phyloP scores from a whole-genome alignment of 768 basidiomycete species.

The Suillus subalutaceus region DNA sequence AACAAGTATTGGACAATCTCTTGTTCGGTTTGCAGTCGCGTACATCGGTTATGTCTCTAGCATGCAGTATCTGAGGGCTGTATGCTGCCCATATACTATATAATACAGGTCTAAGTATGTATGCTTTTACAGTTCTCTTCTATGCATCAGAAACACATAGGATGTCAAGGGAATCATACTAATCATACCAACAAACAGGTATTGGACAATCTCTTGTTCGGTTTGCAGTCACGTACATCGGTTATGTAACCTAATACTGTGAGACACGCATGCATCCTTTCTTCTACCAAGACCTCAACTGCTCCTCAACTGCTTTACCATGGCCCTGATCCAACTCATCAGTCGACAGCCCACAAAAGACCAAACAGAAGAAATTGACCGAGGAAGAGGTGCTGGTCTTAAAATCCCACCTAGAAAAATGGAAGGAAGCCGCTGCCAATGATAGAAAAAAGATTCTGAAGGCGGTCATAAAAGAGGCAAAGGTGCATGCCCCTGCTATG shows the following conservation, averaged over 20 bases:
- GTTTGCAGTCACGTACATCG: neutral
- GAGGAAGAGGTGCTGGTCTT: constrained; percentile 5
- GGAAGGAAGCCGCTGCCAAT: neutral
- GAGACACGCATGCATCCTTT: neutral
- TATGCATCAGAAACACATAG: neutral
- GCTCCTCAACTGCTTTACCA: constrained; percentile 1
- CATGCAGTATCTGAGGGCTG: neutral
- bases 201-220: neutral
- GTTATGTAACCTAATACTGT: constrained; percentile 2
- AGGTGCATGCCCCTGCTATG: neutral
- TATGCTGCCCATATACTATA: constrained; percentile 1
- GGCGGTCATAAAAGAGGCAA: neutral
- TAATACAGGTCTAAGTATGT: neutral
- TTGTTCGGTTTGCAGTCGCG: neutral
- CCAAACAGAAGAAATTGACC: neutral
- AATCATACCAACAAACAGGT: neutral
- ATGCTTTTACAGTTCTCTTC: neutral
- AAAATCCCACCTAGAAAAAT: constrained; percentile 2
- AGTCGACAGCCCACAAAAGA: neutral
- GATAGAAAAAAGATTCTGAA: constrained; percentile 1
- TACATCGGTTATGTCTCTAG: neutral
- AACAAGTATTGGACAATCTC: constrained; percentile 1
- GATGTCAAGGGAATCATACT: neutral
- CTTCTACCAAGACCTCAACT: neutral
- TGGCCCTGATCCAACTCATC: neutral